Conservation (phyloP, 1,139 yeast genomes). For the Geotrichum aggregatum region DNA sequence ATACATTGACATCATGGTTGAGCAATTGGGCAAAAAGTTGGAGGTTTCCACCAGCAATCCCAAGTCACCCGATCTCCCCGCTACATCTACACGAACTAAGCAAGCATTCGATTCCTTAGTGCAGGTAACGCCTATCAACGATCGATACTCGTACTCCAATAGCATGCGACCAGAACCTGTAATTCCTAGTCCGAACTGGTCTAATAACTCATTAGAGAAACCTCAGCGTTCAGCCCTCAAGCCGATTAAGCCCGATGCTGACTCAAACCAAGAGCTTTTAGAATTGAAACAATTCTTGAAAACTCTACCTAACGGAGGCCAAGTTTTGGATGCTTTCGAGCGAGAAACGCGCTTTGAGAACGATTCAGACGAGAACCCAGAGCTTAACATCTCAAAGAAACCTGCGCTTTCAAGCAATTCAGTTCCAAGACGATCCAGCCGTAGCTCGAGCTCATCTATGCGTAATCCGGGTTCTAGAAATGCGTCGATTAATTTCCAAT, state of each 20-base stretch:
- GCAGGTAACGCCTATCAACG: conserved; percentile 1
- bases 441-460: too few species aligned
- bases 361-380: neutral
- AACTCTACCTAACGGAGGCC: conserved; percentile 16
- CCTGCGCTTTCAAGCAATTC: neutral
- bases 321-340: conserved; percentile 15
- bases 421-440: neutral
- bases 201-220: neutral
- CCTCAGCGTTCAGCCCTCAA: neutral
- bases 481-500: neutral
- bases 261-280: conserved; percentile 3
- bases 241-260: neutral
- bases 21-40: conserved; percentile 7
- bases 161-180: neutral
- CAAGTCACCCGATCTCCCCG: neutral
- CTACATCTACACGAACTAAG: neutral
- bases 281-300: conserved; percentile 12
- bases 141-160: neutral
- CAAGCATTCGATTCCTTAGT: neutral
- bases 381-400: neutral
- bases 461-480: too few species aligned
- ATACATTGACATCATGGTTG: conserved; percentile 7
- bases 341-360: too few species aligned
- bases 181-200: conserved; percentile 8
- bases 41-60: neutral